A percentile compares a stretch with the other conserved stretches of the same genome.
Evolutionary conservation across 2,329 filamentous ascomycete genomes (phyloP).

Genomic region (Pseudocercospora eumusae): DNA sequence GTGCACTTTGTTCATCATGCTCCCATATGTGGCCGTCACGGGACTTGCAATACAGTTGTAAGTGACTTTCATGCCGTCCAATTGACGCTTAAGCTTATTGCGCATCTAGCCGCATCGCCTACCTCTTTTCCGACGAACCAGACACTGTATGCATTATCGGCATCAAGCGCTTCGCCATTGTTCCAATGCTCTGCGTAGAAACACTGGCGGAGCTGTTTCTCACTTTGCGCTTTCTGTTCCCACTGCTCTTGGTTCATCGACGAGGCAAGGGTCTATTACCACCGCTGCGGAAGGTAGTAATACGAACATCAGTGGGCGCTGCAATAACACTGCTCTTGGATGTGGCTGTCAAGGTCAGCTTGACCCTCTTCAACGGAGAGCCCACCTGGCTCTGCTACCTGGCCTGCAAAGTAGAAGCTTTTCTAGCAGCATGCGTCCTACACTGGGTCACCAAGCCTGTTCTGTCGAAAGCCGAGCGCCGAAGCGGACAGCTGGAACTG

Average conservation of each 20-base stretch:
- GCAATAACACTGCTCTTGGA: constrained; percentile 12
- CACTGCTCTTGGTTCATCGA: constrained; percentile 13
- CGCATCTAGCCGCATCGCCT: not conserved
- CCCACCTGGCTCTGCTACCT: constrained; percentile 21
- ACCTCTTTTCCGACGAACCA: not conserved
- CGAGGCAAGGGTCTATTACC: constrained; percentile 13
- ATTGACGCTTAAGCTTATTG: not conserved
- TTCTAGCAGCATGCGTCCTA: constrained; percentile 16
- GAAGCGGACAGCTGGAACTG: not conserved
- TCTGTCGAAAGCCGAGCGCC: not conserved
- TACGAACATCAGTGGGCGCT: constrained; percentile 14
- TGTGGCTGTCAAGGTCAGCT: constrained; percentile 7
- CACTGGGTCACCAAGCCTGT: constrained; percentile 22
- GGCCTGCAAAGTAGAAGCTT: constrained; percentile 18
- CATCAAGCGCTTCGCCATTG: constrained; percentile 7
- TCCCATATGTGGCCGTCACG: constrained; percentile 10
- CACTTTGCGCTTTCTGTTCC: constrained; percentile 15
- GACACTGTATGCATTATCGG: constrained; percentile 14
- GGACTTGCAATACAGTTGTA: constrained; percentile 4
- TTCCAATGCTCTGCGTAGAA: constrained; percentile 13
- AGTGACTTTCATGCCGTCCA: not conserved
- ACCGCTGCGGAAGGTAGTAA: constrained; percentile 11
- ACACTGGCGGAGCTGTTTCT: constrained; percentile 13
- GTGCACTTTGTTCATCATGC: constrained; percentile 5
- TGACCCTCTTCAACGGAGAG: constrained; percentile 17